Conservation (phyloP, 345 rosid species). For the Mercurialis annua region DNA sequence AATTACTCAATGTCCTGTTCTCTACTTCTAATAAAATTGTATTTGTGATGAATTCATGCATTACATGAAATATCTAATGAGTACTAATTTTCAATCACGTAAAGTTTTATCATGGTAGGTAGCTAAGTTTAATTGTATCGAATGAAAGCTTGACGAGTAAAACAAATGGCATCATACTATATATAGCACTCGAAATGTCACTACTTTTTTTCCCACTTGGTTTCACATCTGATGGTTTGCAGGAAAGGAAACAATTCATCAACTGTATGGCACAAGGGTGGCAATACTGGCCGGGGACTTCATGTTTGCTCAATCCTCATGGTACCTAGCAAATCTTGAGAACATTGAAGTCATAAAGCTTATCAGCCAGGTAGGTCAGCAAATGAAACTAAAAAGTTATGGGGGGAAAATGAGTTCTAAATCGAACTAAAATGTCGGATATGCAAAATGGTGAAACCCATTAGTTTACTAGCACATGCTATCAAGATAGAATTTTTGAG, state of each 20-base stretch:
- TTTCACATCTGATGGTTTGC: conserved; percentile 8
- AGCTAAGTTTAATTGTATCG: neutral
- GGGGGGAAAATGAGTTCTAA: no score
- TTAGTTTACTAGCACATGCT: no score
- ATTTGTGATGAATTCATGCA: neutral
- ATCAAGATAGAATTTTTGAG: neutral
- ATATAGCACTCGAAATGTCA: no score
- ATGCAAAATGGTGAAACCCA: no score
- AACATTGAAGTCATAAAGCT: conserved; percentile 92
- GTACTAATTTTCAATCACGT: neutral
- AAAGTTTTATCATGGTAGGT: neutral
- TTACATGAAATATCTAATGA: neutral
- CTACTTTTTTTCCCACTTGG: neutral
- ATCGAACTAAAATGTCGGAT: no score
- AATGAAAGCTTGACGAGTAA: neutral
- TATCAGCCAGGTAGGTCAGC: conserved; percentile 71
- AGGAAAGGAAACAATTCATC: conserved; percentile 90
- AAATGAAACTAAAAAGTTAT: no score
- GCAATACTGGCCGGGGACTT: conserved; percentile 92
- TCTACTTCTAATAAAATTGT: neutral
- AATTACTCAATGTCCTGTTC: neutral
- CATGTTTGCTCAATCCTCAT: conserved; percentile 98
- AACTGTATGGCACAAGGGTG: conserved; percentile 79
- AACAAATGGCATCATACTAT: neutral
- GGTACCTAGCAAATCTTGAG: conserved; percentile 96